A percentile compares a stretch with the other conserved stretches of the same genome.
phyloP scores from a whole-genome alignment of 495 filamentous ascomycete species.

The Staphylotrichum tortipilum region DNA sequence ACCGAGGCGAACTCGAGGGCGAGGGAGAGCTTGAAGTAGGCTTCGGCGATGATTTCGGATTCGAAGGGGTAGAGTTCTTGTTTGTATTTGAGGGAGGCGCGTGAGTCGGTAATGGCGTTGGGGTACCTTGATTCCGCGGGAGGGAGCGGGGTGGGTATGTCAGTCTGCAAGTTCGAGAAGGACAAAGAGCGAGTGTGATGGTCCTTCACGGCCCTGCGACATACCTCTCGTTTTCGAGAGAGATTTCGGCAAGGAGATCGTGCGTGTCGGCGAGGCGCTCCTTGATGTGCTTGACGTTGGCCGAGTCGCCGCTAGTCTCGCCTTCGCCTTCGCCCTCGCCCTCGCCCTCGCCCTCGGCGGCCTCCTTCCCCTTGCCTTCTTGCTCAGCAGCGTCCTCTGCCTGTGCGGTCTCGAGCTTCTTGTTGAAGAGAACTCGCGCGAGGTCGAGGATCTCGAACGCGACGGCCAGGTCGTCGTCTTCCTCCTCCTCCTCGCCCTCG shows the following conservation, averaged over 20 bases:
- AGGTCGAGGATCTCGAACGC: conserved; percentile 91
- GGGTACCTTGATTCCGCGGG: conserved; percentile 51
- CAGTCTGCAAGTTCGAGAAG: conserved; percentile 14
- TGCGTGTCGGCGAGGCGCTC: conserved; percentile 84
- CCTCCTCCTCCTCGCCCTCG: conserved; percentile 43
- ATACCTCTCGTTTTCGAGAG: conserved; percentile 78
- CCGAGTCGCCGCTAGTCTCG: conserved; percentile 25
- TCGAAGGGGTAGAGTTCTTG: conserved; percentile 65
- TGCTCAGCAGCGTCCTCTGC: conserved; percentile 31
- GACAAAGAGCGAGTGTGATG: neutral
- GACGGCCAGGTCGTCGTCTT: conserved; percentile 82
- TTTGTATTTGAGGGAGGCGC: conserved; percentile 66
- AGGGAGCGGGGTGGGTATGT: neutral
- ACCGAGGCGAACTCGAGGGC: conserved; percentile 88
- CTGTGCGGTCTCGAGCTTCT: conserved; percentile 38
- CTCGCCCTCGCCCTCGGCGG: conserved; percentile 10
- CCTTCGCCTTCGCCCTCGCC: neutral
- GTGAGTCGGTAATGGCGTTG: conserved; percentile 71
- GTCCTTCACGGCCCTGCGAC: conserved; percentile 14
- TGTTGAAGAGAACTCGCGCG: conserved; percentile 67
- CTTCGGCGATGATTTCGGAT: conserved; percentile 79
- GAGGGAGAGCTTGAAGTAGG: conserved; percentile 90
- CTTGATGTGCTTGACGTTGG: conserved; percentile 54
- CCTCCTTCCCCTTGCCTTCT: conserved; percentile 46
- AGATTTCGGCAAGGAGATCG: conserved; percentile 88